Evolutionary conservation across 2,329 filamentous ascomycete species (phyloP), one percentile per base, ranked within the genome.

Genomic region (Colletotrichum limetticola): DNA sequence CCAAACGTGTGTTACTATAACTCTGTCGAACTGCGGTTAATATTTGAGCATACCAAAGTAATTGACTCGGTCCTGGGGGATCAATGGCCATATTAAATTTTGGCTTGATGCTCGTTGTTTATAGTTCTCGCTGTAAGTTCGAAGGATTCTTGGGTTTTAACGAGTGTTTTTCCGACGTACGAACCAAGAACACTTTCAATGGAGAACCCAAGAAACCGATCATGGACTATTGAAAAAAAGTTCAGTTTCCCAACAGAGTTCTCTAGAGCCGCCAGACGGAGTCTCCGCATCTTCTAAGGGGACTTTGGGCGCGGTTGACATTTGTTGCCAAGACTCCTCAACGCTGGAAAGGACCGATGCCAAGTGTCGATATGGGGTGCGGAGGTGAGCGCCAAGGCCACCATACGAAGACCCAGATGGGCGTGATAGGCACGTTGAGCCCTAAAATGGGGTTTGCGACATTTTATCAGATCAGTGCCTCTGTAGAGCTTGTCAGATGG

Each of bases 381-480:
- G 22, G 24, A 12, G 26, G 35, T 35, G 14, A n/a, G 32, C 7
- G 58, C 35, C 58, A 61, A 61, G 58, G 3, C 58, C 37, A 19
- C 5, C 6, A 26, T 24, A 35, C 58, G 3, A 28, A 46, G 35
- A n/a, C 22, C 22, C 2, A 19, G 9, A 22, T 3, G 24, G 14
- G 22, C 42, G 22, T 61, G 37, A 28, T 26, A 61, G 58, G 58
- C 35, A 61, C 22, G 12, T 4, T 1, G 35, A 9, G 58, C 58
- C 24, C 58, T 7, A 46, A 37, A 12, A 67, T 53, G 65, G 65
- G 37, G 42, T 59, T 59, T 37, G 56, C 28, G 28, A 67, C 22
- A 30, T 67, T 67, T 67, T 67, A 42, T 66, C 55, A 61, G 65
- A 61, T 67, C 65, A 67, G 14, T 12, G 11, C 11, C 9, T 35